phyloP scores from a whole-genome alignment of 2,329 filamentous ascomycete genomes.

The Cytospora piceicola region DNA sequence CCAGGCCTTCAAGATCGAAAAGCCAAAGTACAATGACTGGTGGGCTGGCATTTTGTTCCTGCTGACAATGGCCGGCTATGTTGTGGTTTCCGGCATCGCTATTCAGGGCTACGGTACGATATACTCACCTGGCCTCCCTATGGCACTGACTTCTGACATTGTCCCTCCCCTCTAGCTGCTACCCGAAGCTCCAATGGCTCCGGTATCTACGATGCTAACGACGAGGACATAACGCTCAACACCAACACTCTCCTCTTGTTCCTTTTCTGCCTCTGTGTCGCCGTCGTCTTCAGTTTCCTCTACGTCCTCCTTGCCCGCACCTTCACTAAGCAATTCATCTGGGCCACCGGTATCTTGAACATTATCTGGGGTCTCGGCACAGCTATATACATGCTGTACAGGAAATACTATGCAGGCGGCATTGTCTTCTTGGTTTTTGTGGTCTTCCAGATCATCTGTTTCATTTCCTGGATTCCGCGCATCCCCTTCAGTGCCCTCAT shows the following conservation, averaged over 20 bases:
- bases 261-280: constrained; percentile 73
- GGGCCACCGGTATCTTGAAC: constrained; percentile 88
- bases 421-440: constrained; percentile 86
- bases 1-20: constrained; percentile 79
- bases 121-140: background rate
- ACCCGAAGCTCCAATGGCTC: constrained; percentile 67
- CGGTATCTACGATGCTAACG: constrained; percentile 72
- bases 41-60: constrained; percentile 77
- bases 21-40: constrained; percentile 85
- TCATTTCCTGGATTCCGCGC: constrained; percentile 84
- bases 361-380: constrained; percentile 83
- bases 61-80: constrained; percentile 59
- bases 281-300: constrained; percentile 72
- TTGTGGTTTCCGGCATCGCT: constrained; percentile 74
- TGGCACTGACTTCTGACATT: constrained; percentile 18
- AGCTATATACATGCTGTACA: constrained; percentile 81
- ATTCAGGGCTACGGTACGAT: constrained; percentile 71
- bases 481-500: constrained; percentile 92
- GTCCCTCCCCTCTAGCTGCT: constrained; percentile 36
- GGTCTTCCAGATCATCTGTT: constrained; percentile 79
- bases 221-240: constrained; percentile 66
- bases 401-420: constrained; percentile 78
- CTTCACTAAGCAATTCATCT: constrained; percentile 90
- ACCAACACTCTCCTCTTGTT: constrained; percentile 89
- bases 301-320: constrained; percentile 77